These are phyloP conservation scores for Trichosporon sp. DNA, from an alignment of 1,284 basidiomycete species.

Conservation along the genomic window DNA sequence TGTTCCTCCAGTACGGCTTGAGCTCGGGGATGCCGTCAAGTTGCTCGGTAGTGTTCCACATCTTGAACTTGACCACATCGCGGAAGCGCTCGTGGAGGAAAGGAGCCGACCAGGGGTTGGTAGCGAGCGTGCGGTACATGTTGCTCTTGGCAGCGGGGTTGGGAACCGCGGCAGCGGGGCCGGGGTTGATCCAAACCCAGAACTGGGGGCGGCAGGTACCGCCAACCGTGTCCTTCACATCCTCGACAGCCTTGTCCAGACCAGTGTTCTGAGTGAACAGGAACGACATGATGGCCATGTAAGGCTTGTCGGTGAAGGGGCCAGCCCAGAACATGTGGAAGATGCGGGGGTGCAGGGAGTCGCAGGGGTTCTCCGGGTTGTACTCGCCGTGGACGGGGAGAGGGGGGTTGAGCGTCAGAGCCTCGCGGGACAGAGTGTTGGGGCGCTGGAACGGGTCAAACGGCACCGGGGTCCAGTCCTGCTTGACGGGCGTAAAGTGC, in stretches of 20 bases:
- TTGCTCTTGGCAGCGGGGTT: slow-evolving; percentile 70
- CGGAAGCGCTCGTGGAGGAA: slow-evolving; percentile 79
- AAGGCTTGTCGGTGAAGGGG: slow-evolving; percentile 80
- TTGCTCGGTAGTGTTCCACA: slow-evolving; percentile 89
- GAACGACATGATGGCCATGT: slow-evolving; percentile 75
- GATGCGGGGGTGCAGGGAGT: slow-evolving; percentile 69
- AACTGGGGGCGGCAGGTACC: slow-evolving; percentile 71
- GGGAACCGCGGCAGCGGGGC: slow-evolving; percentile 67
- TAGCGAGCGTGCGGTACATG: slow-evolving; percentile 67
- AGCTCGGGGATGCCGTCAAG: slow-evolving; percentile 77
- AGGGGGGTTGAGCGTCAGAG: slow-evolving; percentile 48
- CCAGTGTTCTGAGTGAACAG: slow-evolving; percentile 80
- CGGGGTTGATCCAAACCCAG: slow-evolving; percentile 85
- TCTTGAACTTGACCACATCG: slow-evolving; percentile 77
- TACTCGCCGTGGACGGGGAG: slow-evolving; percentile 43
- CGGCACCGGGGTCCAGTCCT: slow-evolving; percentile 26
- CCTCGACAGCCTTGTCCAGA: slow-evolving; percentile 59
- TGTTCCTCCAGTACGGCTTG: slow-evolving; percentile 71
- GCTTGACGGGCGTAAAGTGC: slow-evolving; percentile 13
- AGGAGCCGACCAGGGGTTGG: slow-evolving; percentile 80
- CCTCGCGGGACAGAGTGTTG: slow-evolving; percentile 39
- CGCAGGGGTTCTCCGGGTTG: slow-evolving; percentile 62
- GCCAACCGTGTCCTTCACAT: slow-evolving; percentile 38
- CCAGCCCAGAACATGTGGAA: slow-evolving; percentile 88
- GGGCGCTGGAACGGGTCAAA: slow-evolving; percentile 30